Percentiles rank a stretch among this genome's conserved stretches.
Evolutionary conservation across 495 filamentous ascomycete genomes (phyloP).

Genomic region (Hypoxylon fragiforme): DNA sequence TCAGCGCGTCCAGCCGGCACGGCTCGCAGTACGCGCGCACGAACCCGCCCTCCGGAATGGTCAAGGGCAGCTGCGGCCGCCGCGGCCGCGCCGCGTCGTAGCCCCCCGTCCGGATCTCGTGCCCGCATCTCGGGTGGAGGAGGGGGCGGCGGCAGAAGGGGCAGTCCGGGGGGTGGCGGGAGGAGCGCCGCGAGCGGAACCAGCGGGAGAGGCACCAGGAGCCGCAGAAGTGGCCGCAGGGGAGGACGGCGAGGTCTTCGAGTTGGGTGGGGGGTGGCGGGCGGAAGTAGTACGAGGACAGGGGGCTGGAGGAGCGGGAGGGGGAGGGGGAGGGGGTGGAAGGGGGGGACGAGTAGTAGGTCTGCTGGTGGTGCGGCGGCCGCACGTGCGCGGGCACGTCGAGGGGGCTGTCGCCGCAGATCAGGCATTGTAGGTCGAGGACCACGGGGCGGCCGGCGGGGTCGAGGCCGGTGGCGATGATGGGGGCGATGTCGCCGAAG

Average conservation of each 20-base stretch:
- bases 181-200: background rate
- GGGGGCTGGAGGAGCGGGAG: too few relatives aligned
- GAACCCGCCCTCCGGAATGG: slow-evolving; percentile 5
- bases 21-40: background rate
- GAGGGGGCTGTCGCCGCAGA: slow-evolving; percentile 21
- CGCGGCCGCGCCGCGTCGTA: background rate
- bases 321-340: too few relatives aligned
- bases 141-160: slow-evolving; percentile 1
- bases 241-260: slow-evolving; percentile 5
- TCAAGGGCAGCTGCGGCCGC: slow-evolving; percentile 2
- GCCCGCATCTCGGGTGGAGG: background rate
- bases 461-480: slow-evolving; percentile 81
- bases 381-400: slow-evolving; percentile 18
- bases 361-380: background rate
- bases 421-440: slow-evolving; percentile 26
- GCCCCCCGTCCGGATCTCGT: slow-evolving; percentile 23
- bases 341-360: too few relatives aligned
- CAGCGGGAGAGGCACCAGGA: slow-evolving; percentile 1
- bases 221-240: slow-evolving; percentile 32
- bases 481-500: slow-evolving; percentile 75
- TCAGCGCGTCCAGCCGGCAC: background rate
- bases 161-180: background rate
- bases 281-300: too few relatives aligned
- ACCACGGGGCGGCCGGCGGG: slow-evolving; percentile 55
- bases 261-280: too few relatives aligned